Percentiles rank a stretch among this genome's conserved stretches.
These are phyloP conservation scores for Caryopteris hybrid DNA, from an alignment of 305 asterid genomes.

Conservation along the genomic window DNA sequence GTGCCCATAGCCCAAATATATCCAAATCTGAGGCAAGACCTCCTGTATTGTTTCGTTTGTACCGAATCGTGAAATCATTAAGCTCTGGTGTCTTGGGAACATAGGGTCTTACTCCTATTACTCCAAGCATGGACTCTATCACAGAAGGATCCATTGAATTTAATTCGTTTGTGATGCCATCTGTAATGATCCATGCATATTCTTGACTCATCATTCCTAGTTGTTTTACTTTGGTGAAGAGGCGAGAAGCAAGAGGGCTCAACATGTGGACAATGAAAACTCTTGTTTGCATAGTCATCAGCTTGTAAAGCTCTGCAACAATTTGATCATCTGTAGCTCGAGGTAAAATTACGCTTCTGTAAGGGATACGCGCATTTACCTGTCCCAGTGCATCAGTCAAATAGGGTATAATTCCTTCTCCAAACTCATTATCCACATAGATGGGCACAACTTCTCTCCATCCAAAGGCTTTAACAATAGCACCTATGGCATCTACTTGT, in stretches of 20 bases:
- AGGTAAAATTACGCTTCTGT: slow-evolving; percentile 40
- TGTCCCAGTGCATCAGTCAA: slow-evolving; percentile 37
- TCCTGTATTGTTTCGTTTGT: slow-evolving; percentile 29
- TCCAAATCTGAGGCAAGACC: slow-evolving; percentile 18
- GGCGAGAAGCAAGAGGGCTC: slow-evolving; percentile 30
- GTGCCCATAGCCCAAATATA: slow-evolving; percentile 50
- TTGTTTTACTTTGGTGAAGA: slow-evolving; percentile 32
- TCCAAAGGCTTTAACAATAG: slow-evolving; percentile 38
- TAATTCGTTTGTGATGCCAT: slow-evolving; percentile 30
- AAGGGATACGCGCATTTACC: slow-evolving; percentile 32
- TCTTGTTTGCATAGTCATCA: slow-evolving; percentile 46
- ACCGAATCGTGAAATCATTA: slow-evolving; percentile 25
- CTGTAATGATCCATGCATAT: slow-evolving; percentile 51
- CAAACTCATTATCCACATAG: slow-evolving; percentile 41
- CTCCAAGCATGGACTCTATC: slow-evolving; percentile 47
- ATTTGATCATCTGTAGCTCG: slow-evolving; percentile 41
- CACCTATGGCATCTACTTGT: slow-evolving; percentile 39
- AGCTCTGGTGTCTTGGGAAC: slow-evolving; percentile 25
- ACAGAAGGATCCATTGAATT: slow-evolving; percentile 20
- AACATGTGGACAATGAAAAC: slow-evolving; percentile 47
- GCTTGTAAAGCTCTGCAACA: slow-evolving; percentile 37
- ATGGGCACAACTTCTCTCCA: slow-evolving; percentile 50
- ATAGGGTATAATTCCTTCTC: slow-evolving; percentile 47
- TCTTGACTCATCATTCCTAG: slow-evolving; percentile 45
- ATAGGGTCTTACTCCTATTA: slow-evolving; percentile 46